Evolutionary conservation across 2,329 filamentous ascomycete species (phyloP).

Genomic region (Metarhizium guizhouense): DNA sequence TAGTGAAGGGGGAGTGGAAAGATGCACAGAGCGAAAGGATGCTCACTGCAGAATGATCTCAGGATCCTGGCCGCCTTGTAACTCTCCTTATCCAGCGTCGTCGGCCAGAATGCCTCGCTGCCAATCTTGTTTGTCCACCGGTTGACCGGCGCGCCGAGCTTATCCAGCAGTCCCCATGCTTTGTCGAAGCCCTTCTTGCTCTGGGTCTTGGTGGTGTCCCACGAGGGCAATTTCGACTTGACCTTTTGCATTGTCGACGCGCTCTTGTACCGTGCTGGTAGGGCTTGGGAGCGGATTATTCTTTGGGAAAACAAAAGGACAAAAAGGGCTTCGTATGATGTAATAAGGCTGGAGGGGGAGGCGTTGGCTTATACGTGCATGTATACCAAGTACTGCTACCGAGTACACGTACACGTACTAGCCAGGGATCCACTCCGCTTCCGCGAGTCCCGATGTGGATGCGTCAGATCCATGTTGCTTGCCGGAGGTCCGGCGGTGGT

Average conservation of each 20-base stretch:
- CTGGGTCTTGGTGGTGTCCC: slow-evolving; percentile 44
- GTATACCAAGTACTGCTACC: too few relatives aligned
- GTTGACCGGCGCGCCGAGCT: slow-evolving; percentile 65
- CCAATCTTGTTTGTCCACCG: slow-evolving; percentile 72
- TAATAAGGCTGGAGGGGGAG: not conserved
- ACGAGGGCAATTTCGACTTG: slow-evolving; percentile 29
- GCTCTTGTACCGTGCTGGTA: not conserved
- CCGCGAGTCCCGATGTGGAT: not conserved
- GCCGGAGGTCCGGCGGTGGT: not conserved
- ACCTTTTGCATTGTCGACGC: slow-evolving; percentile 25
- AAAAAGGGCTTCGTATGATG: not conserved
- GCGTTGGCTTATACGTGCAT: not conserved
- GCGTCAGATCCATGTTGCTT: not conserved
- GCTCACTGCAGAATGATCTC: slow-evolving; percentile 58
- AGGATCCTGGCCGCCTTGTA: slow-evolving; percentile 83
- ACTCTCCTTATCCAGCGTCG: slow-evolving; percentile 75
- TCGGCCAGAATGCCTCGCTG: slow-evolving; percentile 76
- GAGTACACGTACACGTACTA: not conserved
- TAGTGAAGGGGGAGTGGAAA: not conserved
- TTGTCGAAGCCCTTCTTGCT: slow-evolving; percentile 66
- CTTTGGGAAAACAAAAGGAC: not conserved
- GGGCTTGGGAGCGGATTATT: too few relatives aligned
- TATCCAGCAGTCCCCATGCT: slow-evolving; percentile 45
- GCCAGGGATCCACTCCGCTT: not conserved
- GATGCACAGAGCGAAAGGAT: not conserved